Conservation (phyloP, 306 rosid genomes). For the Quillaja saponaria region DNA sequence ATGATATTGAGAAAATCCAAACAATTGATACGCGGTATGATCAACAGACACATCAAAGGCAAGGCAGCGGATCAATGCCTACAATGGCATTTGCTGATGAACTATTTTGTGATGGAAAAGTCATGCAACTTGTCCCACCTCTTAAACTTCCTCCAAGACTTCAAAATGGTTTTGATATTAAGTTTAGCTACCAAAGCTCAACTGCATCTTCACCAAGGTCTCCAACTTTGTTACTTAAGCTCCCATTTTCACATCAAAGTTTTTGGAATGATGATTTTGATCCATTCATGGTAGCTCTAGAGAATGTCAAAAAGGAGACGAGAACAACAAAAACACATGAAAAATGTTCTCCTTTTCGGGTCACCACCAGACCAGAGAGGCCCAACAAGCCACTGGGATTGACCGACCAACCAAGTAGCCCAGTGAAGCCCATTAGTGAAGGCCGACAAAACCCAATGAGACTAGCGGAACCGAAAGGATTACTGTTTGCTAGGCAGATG, state of each 20-base stretch:
- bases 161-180: constrained; percentile 27
- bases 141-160: constrained; percentile 89
- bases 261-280: constrained; percentile 81
- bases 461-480: constrained; percentile 54
- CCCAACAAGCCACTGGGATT: constrained; percentile 4
- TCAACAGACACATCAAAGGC: constrained; percentile 7
- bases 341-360: constrained; percentile 39
- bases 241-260: constrained; percentile 35
- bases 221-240: constrained; percentile 35
- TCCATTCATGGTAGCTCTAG: constrained; percentile 75
- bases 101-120: constrained; percentile 71
- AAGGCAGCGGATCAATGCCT: constrained; percentile 37
- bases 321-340: constrained; percentile 38
- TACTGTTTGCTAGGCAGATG: constrained; percentile 46
- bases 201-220: constrained; percentile 47
- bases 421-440: constrained; percentile 16
- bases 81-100: constrained; percentile 83
- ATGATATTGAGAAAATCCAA: constrained; percentile 19
- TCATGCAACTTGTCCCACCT: constrained; percentile 59
- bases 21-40: constrained; percentile 6
- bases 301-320: constrained; percentile 57
- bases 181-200: constrained; percentile 25
- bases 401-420: constrained; percentile 14
- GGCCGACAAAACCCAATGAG: constrained; percentile 25
- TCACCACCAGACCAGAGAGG: background rate